Evolutionary conservation across 345 rosid genomes (phyloP), one percentile per base, ranked within the genome.

Genomic region (Rhizophora apiculata): DNA sequence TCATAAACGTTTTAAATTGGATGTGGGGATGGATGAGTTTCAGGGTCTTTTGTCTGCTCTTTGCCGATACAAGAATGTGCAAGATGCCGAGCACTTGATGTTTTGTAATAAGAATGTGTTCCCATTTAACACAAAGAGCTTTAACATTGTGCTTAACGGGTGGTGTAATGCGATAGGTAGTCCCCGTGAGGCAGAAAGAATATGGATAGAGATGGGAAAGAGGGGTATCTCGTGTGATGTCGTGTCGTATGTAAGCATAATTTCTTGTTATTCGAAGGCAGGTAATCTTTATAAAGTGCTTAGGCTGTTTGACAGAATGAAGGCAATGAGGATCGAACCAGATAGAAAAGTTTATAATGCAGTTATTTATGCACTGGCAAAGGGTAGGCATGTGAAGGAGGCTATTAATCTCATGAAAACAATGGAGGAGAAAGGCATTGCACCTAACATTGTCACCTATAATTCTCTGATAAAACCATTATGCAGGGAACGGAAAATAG

Each of bases 41-140:
- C 97, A 95, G 60, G 72, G 90, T 78, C 87, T 95, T 70, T 82
- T 92, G 5, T 92, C 97, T 68, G 99, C 96, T 49, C 96, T 95
- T 58, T 88, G 93, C 66, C 84, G 96, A n/a, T 92, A 95, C 65
- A 89, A 90, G 88, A 88, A 95, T 68, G 96, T 90, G 71, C 82
- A 89, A 76, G 97, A 95, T 62, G 97, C 99, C 60, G 97, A 87
- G 83, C 96, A 95, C 69, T 78, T 92, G 84, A 80, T 92, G 82
- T 88, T 79, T 74, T 88, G 96, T 80, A 90, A 92, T 73, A 82
- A 75, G 53, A 79, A 72, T 53, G 87, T 79, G 51, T 90, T 86
- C 72, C 96, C 97, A 1, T 82, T 89, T 29, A 79, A 85, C 55
- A 82, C 84, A n/a, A 92, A 92, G 73, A 92, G 92, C 73, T 95